Evolutionary conservation across 2,329 filamentous ascomycete species (phyloP), one percentile per base, ranked within the genome.

Genomic region (Fusarium nurragi): DNA sequence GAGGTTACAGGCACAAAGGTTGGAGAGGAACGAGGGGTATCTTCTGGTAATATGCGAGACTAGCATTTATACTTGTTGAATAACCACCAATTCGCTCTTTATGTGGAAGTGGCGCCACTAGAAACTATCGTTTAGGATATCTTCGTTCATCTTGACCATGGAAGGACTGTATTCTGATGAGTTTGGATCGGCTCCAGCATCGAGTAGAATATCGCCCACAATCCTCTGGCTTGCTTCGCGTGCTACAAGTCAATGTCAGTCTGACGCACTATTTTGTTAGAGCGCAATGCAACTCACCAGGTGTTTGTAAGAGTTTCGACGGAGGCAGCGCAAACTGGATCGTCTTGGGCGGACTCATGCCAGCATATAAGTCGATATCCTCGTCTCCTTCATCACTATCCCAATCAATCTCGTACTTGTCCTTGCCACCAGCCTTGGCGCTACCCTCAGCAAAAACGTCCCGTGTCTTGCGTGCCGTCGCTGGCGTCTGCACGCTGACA

Each of bases 271-370:
- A 8, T 14, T 25, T 12, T 4, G 6, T 9, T 22, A 46, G 16
- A 19, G 11, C 4, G 11, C 10, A 18, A 19, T 6, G 36, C 11
- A 22, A 59, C 86, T 74, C 78, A 91, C 89, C 89, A 63, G 92
- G 92, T 45, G 92, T 96, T 75, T 94, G 92, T 75, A 94, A 77
- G 21, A 96, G 79, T 73, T 91, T 89, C 37, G 88, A 91, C 50
- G 90, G 90, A 47, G 91, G 91, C 44, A 96, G 79, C 40, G 90
- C 89, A 76, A 96, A 96, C 72, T 94, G 91, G 60, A 96, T 94
- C 12, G 92, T 95, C 82, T 98, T 98, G 0, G 95, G 95, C 25
- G 95, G 95, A 72, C 92, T 97, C 77, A 93, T 90, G 7, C 89
- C 92, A 8, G 85, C 85, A 57, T 90, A 89, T 7, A 86, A 73